Percentiles rank a stretch among this genome's conserved stretches.
These are phyloP conservation scores for Dactylellina cionopaga DNA, from an alignment of 2,329 filamentous ascomycete species.

Conservation along the genomic window DNA sequence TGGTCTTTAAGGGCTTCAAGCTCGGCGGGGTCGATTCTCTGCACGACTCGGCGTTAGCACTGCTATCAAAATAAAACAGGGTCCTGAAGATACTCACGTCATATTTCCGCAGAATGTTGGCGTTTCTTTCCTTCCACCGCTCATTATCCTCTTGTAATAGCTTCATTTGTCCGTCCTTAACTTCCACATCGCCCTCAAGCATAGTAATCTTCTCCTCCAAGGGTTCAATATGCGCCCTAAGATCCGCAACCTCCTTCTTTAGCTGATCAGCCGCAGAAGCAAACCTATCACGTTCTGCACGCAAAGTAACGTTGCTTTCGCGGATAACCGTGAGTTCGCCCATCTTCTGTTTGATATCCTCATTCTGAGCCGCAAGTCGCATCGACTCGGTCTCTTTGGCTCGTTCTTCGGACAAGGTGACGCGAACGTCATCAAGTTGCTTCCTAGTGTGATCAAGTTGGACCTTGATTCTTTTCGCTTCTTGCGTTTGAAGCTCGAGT, in stretches of 20 bases:
- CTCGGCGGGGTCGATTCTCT: conserved; percentile 88
- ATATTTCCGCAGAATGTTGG: conserved; percentile 95
- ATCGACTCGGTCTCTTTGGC: conserved; percentile 77
- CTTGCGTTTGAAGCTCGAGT: conserved; percentile 86
- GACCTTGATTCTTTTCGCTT: conserved; percentile 86
- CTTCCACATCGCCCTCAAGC: conserved; percentile 80
- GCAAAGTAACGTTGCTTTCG: conserved; percentile 90
- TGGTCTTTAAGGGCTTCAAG: conserved; percentile 87
- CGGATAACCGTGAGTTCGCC: conserved; percentile 96
- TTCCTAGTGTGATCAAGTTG: conserved; percentile 86
- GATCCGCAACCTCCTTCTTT: conserved; percentile 76
- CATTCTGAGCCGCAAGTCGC: conserved; percentile 79
- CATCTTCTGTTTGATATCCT: conserved; percentile 91
- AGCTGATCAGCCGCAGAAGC: conserved; percentile 80
- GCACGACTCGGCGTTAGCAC: background rate
- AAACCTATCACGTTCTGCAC: conserved; percentile 83
- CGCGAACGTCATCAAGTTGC: conserved; percentile 85
- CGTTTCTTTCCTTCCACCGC: conserved; percentile 92
- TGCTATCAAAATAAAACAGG: background rate
- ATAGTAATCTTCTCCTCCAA: conserved; percentile 82
- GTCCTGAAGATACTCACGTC: conserved; percentile 63
- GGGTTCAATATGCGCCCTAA: conserved; percentile 80
- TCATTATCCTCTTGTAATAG: conserved; percentile 91
- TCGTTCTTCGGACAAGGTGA: conserved; percentile 91
- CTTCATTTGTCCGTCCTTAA: conserved; percentile 86